These are phyloP conservation scores for Russula sp. DNA, from an alignment of 768 basidiomycete species.

Conservation along the genomic window DNA sequence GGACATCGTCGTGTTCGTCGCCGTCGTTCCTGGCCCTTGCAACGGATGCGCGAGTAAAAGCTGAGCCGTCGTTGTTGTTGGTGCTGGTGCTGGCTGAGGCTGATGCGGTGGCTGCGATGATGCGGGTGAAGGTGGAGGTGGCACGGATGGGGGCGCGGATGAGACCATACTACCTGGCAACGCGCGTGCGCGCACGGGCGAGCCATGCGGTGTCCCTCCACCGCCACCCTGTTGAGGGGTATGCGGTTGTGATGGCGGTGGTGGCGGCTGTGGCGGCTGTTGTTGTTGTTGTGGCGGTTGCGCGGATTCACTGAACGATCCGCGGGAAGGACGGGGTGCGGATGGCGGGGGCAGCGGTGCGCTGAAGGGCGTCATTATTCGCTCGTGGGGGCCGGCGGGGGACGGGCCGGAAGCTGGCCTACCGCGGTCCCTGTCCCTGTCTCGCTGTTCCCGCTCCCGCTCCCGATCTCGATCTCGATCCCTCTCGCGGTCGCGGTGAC, in stretches of 20 bases:
- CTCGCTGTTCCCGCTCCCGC: conserved; percentile 15
- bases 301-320: conserved; percentile 11
- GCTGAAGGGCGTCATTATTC: conserved; percentile 27
- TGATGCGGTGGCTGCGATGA: neutral
- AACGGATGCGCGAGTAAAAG: neutral
- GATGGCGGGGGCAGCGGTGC: neutral
- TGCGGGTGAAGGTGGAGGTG: neutral
- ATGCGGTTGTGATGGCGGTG: neutral
- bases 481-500: conserved; percentile 12
- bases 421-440: conserved; percentile 16
- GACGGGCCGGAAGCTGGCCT: conserved; percentile 23
- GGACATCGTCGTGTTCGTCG: conserved; percentile 5
- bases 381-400: conserved; percentile 26
- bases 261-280: neutral
- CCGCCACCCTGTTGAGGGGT: neutral
- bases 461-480: conserved; percentile 24
- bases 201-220: conserved; percentile 10
- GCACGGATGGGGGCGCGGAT: neutral
- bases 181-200: conserved; percentile 7
- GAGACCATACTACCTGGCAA: conserved; percentile 12
- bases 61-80: neutral
- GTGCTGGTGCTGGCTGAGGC: neutral
- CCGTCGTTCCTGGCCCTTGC: neutral
- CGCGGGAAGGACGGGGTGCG: conserved; percentile 11
- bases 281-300: neutral